phyloP scores from a whole-genome alignment of 2,329 filamentous ascomycete species.

The Fusarium sublunatum region DNA sequence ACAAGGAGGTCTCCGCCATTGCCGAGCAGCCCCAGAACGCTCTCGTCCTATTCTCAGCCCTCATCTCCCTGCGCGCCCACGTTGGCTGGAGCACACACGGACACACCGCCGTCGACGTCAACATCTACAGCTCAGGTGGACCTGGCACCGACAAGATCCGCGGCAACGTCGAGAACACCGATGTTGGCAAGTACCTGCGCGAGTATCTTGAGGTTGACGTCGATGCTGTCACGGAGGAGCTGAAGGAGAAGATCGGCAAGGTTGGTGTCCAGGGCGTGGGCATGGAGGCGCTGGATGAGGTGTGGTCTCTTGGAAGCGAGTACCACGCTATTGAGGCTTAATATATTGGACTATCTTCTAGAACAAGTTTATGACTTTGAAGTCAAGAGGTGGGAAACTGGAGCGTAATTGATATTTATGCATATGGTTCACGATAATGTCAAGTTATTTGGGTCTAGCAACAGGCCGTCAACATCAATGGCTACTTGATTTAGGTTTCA shows the following conservation, averaged over 20 bases:
- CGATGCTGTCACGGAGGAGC: slow-evolving; percentile 78
- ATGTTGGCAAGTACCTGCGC: slow-evolving; percentile 84
- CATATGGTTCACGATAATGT: background rate
- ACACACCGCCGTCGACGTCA: slow-evolving; percentile 93
- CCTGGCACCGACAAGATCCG: slow-evolving; percentile 71
- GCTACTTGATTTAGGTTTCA: background rate
- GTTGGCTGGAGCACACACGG: slow-evolving; percentile 96
- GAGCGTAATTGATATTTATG: background rate
- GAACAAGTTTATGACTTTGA: background rate
- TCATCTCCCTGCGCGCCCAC: slow-evolving; percentile 88
- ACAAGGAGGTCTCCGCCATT: slow-evolving; percentile 76
- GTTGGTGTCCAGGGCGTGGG: slow-evolving; percentile 16
- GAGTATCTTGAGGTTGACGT: slow-evolving; percentile 85
- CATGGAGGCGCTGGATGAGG: slow-evolving; percentile 33
- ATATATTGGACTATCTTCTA: background rate
- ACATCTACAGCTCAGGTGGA: slow-evolving; percentile 87
- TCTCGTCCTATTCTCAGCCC: slow-evolving; percentile 76
- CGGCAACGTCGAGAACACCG: slow-evolving; percentile 95
- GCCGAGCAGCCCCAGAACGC: slow-evolving; percentile 67
- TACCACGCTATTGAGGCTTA: slow-evolving; percentile 25
- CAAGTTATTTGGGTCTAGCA: background rate
- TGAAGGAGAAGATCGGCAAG: slow-evolving; percentile 66
- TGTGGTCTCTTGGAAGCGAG: slow-evolving; percentile 24
- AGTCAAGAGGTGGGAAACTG: slow-evolving; percentile 12
- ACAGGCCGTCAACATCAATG: background rate